phyloP scores from a whole-genome alignment of 78 protist genomes.

The Dictyostelium capitatum region DNA sequence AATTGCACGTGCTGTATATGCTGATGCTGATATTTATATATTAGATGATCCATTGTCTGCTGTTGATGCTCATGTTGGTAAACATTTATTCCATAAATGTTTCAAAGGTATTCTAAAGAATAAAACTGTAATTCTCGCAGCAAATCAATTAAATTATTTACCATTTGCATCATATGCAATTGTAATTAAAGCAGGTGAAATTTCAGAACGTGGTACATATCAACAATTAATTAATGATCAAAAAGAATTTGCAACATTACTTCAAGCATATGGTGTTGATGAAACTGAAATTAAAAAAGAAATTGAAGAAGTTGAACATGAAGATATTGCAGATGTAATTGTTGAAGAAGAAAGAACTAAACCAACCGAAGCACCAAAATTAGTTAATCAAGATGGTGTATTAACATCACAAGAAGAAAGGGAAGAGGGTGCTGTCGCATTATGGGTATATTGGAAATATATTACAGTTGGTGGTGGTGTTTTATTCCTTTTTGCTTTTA shows the following conservation, averaged over 20 bases:
- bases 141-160: slow-evolving; percentile 83
- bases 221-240: slow-evolving; percentile 21
- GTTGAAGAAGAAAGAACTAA: slow-evolving; percentile 27
- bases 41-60: slow-evolving; percentile 96
- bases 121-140: slow-evolving; percentile 92
- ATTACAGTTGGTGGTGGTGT: slow-evolving; percentile 59
- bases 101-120: slow-evolving; percentile 54
- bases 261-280: slow-evolving; percentile 62
- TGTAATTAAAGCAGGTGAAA: slow-evolving; percentile 82
- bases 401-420: slow-evolving; percentile 66
- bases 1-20: slow-evolving; percentile 94
- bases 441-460: slow-evolving; percentile 35
- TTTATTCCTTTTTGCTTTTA: background rate
- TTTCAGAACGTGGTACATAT: slow-evolving; percentile 84
- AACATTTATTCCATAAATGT: slow-evolving; percentile 81
- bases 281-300: background rate
- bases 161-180: slow-evolving; percentile 30
- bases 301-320: slow-evolving; percentile 41
- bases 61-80: slow-evolving; percentile 95
- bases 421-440: slow-evolving; percentile 76
- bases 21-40: slow-evolving; percentile 88
- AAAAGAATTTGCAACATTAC: slow-evolving; percentile 13
- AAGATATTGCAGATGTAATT: slow-evolving; percentile 14
- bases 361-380: slow-evolving; percentile 51
- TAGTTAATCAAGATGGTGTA: slow-evolving; percentile 37